Conservation (phyloP, 176 grass and related monocot genomes). For the Aegilops speltoides region DNA sequence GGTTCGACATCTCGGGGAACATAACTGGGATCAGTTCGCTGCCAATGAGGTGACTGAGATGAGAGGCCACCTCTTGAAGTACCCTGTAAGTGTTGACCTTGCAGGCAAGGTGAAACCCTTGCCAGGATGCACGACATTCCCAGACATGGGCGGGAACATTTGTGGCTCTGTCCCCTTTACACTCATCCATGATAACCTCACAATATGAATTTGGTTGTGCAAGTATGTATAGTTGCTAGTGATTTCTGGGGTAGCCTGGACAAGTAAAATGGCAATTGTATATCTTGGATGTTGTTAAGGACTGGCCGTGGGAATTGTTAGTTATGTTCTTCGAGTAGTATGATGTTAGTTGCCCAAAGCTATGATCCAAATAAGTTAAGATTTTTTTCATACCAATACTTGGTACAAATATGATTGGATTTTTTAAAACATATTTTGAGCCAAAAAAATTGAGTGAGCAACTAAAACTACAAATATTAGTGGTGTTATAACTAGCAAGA, state of each 20-base stretch:
- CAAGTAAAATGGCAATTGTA: neutral
- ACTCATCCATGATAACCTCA: slow-evolving; percentile 60
- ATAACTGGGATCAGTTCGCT: slow-evolving; percentile 59
- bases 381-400: too few relatives aligned
- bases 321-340: too few relatives aligned
- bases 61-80: slow-evolving; percentile 72
- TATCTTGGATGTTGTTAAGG: too few relatives aligned
- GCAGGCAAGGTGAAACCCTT: slow-evolving; percentile 60
- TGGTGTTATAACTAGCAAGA: too few relatives aligned
- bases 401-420: too few relatives aligned
- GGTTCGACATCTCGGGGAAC: slow-evolving; percentile 50
- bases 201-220: slow-evolving; percentile 34
- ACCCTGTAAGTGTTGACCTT: slow-evolving; percentile 53
- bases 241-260: neutral
- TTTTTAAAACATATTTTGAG: too few relatives aligned
- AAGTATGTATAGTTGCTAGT: slow-evolving; percentile 2
- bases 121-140: slow-evolving; percentile 42
- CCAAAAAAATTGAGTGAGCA: too few relatives aligned
- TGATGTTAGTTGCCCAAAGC: too few relatives aligned
- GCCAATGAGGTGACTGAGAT: slow-evolving; percentile 62
- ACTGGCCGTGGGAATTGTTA: too few relatives aligned
- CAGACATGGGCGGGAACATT: slow-evolving; percentile 62
- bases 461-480: too few relatives aligned
- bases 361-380: too few relatives aligned
- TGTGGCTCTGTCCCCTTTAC: slow-evolving; percentile 47